Evolutionary conservation across 371 early-diverging fungal species (phyloP).

Genomic region (Circinella minor): DNA sequence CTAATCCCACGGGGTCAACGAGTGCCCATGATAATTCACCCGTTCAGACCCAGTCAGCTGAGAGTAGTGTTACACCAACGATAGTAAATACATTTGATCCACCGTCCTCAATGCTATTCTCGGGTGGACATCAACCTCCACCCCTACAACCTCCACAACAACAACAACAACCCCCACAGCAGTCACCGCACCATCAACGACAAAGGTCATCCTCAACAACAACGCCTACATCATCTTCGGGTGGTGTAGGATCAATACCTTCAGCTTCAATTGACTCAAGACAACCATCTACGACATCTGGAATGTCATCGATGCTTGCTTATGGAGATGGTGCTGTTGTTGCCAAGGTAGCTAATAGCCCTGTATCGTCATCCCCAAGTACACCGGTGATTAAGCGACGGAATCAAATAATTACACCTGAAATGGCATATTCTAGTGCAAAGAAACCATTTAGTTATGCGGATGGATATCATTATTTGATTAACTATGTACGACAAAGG

Average conservation of each 20-base stretch:
- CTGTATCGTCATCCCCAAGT: constrained; percentile 26
- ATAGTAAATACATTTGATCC: constrained; percentile 9
- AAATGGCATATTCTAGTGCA: constrained; percentile 41
- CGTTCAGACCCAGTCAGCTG: constrained; percentile 6
- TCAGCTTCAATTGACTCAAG: constrained; percentile 38
- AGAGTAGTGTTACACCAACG: constrained; percentile 2
- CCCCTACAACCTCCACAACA: constrained; percentile 1
- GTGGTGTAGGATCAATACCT: constrained; percentile 28
- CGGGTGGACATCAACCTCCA: neutral
- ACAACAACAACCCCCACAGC: constrained; percentile 1
- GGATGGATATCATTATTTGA: constrained; percentile 87
- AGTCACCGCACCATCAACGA: constrained; percentile 7
- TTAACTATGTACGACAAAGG: constrained; percentile 76
- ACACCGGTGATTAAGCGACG: constrained; percentile 31
- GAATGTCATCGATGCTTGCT: constrained; percentile 40
- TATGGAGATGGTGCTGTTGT: constrained; percentile 52
- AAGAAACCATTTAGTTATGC: constrained; percentile 83
- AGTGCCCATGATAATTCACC: constrained; percentile 10
- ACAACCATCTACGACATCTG: constrained; percentile 36
- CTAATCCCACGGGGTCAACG: neutral
- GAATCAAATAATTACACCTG: constrained; percentile 46
- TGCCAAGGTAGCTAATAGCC: constrained; percentile 44
- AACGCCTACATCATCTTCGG: neutral
- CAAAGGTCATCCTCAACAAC: constrained; percentile 2
- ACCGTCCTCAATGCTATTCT: constrained; percentile 1